Evolutionary conservation across 345 rosid species (phyloP), one percentile per base, ranked within the genome.

Genomic region (Pelargonium nanum): DNA sequence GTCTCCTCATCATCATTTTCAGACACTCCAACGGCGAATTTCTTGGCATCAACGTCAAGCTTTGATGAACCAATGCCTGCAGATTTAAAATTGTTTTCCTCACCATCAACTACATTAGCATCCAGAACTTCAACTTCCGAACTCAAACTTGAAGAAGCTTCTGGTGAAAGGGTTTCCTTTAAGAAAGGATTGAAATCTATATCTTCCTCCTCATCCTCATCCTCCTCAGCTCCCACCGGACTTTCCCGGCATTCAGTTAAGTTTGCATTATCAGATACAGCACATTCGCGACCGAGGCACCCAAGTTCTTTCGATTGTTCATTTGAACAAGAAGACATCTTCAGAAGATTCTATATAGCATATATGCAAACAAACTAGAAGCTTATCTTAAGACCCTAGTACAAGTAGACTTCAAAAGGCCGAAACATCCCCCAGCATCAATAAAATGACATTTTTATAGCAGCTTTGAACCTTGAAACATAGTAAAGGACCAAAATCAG

Each of bases 61-160:
- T 66, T 67, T 19, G 50, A 59, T 0, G 74, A 64, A 71, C 57
- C 60, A 44, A 40, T 25, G n/a, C 59, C 65, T 0, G 13, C 23
- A 16, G 60, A 20, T 58, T 24, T 22, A 53, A 16, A 26, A 52
- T 55, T 2, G 26, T 58, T 60, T 23, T n/a, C 51, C 48, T 45
- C 62, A 51, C 57, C 67, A 48, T 55, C 67, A 53, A 71, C 76
- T 59, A 59, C 58, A 8, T 72, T 75, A 30, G 75, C 82, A 50
- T 80, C 85, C 7, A 76, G 58, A 24, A 69, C 80, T 77, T 86
- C 87, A 22, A 80, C 64, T 66, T 84, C 91, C 24, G 96, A 92
- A 80, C 97, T 87, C 70, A 89, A 65, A 75, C 96, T 87, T 1
- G 98, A 92, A 55, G 98, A 92, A 65, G 87, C 80, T 57, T 89